Evolutionary conservation across 2,329 filamentous ascomycete species (phyloP).

Genomic region (Juglanconis oblonga): DNA sequence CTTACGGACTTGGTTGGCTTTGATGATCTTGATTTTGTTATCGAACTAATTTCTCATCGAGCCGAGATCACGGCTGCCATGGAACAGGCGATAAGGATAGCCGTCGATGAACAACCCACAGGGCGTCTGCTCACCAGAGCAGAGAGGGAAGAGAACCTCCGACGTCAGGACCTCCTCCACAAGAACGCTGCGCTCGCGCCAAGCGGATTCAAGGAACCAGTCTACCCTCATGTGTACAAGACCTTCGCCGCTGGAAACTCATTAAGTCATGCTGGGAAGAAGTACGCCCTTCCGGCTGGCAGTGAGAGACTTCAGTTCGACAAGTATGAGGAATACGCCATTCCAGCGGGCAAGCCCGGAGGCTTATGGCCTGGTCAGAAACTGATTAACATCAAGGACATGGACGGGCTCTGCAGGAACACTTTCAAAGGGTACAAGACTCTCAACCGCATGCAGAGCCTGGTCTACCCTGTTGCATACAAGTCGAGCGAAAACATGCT

Average conservation of each 20-base stretch:
- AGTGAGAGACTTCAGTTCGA: conserved; percentile 67
- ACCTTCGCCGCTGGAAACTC: conserved; percentile 81
- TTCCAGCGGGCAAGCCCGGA: conserved; percentile 80
- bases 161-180: conserved; percentile 74
- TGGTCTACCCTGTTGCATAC: conserved; percentile 94
- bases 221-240: conserved; percentile 94
- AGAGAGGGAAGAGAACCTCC: conserved; percentile 76
- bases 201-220: conserved; percentile 66
- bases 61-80: conserved; percentile 56
- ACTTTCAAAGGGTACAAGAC: conserved; percentile 94
- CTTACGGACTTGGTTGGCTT: conserved; percentile 90
- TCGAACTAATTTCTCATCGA: conserved; percentile 80
- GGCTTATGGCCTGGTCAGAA: conserved; percentile 69
- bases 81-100: conserved; percentile 31
- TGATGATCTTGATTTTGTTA: conserved; percentile 89
- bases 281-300: conserved; percentile 77
- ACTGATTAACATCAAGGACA: conserved; percentile 72
- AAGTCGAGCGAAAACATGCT: conserved; percentile 98
- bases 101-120: conserved; percentile 21
- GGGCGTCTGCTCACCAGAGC: conserved; percentile 66
- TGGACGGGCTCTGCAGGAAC: conserved; percentile 85
- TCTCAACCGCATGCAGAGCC: conserved; percentile 96
- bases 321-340: conserved; percentile 84
- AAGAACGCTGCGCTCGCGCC: conserved; percentile 72
- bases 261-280: conserved; percentile 73